phyloP scores from a whole-genome alignment of 352 stramenopile species.

The Phytophthora capsici region DNA sequence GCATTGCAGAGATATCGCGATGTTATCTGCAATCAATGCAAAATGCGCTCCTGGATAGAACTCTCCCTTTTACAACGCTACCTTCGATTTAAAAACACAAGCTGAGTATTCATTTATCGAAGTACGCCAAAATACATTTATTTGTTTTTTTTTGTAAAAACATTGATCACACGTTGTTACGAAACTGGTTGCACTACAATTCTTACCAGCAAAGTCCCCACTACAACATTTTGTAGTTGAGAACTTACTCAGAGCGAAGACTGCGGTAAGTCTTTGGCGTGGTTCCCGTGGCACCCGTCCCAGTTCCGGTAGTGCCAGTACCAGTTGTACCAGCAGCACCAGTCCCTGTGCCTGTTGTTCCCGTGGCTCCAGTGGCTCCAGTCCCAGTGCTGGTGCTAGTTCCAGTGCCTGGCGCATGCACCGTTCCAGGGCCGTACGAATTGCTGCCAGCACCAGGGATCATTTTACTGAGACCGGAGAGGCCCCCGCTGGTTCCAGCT shows the following conservation, averaged over 20 bases:
- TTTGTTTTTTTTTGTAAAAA: not conserved
- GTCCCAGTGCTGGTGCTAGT: not conserved
- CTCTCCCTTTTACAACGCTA: not conserved
- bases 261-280: conserved; percentile 3
- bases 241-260: conserved; percentile 3
- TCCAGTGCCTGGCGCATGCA: conserved; percentile 6
- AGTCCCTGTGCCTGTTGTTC: not conserved
- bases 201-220: not conserved
- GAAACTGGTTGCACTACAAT: not conserved
- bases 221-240: not conserved
- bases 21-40: not conserved
- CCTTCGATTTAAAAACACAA: not conserved
- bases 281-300: not conserved
- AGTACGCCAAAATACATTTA: not conserved
- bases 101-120: not conserved
- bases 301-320: not conserved
- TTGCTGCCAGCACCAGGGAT: conserved; percentile 9
- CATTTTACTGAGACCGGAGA: conserved; percentile 13
- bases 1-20: not conserved
- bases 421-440: conserved; percentile 3
- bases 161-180: not conserved
- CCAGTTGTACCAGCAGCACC: not conserved
- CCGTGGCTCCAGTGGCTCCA: not conserved
- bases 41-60: not conserved
- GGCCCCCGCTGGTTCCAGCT: not conserved